Evolutionary conservation across 1,139 yeast genomes (phyloP), one percentile per base, ranked within the genome.

Genomic region (Lodderomyces elongisporus): DNA sequence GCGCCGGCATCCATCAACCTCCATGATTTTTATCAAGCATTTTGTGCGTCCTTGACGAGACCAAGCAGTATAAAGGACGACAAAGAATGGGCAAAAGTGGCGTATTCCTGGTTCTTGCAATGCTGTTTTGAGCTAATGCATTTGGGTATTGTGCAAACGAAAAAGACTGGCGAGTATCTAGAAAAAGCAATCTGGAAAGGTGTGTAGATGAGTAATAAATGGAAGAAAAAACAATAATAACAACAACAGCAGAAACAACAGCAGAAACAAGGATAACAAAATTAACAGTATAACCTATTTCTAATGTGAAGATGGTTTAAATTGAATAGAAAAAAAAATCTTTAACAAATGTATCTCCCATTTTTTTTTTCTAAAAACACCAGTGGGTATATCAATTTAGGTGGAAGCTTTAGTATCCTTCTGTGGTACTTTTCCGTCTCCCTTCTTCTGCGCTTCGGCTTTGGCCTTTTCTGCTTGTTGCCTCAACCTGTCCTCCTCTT

Each of bases 11-110:
- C 70, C 17, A 70, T 87, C 42, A 88, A 87, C 50, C 72, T 85
- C 32, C 83, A 71, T 55, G 96, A 88, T 48, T 84, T 83, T 48
- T 88, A 72, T 51, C 59, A 66, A 31, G 88, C 89, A 1, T 88
- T 85, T 59, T 75, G 71, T 47, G 75, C 70, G 38, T 61, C 78
- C 0, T 48, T 85, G 17, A 66, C 70, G 14, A 40, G 67, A 30
- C 27, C 35, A 3, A 12, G 7, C 14, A 14, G 16, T 14, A 18
- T 24, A 5, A 12, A 13, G 3, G 23, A 15, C 2, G 31, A 24
- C 10, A 30, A 33, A 17, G 39, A 35, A 20, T 79, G 85, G 82
- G 58, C 63, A 26, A 54, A 57, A 36, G 32, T 65, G 35, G 44
- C 57, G 1, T 66, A 57, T 37, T 49, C 66, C 5, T 66, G 74